phyloP scores from a whole-genome alignment of 1,284 basidiomycete species.

The Apiotrichum brassicae region DNA sequence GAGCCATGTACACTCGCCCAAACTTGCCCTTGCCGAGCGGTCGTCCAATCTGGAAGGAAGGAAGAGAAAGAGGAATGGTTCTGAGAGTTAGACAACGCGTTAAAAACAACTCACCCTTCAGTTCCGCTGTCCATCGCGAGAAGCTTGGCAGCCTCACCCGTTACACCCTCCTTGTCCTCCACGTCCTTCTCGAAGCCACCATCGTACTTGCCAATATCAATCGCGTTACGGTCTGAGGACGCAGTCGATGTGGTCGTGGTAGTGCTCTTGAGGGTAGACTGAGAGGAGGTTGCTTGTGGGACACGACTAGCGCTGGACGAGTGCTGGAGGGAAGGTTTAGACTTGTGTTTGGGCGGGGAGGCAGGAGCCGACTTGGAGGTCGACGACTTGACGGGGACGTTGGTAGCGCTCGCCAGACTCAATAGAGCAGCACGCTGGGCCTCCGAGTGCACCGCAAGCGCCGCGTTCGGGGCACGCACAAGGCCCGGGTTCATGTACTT shows the following conservation, averaged over 20 bases:
- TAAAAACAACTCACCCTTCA: conserved; percentile 50
- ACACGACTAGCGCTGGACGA: conserved; percentile 6
- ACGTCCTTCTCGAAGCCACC: conserved; percentile 76
- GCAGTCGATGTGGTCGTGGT: too few relatives aligned
- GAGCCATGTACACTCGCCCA: conserved; percentile 96
- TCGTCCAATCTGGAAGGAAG: conserved; percentile 87
- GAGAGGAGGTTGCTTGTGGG: conserved; percentile 7
- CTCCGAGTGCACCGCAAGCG: conserved; percentile 23
- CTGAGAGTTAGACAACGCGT: conserved; percentile 45
- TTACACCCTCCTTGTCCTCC: conserved; percentile 51
- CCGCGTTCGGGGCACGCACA: conserved; percentile 38
- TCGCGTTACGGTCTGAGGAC: not conserved
- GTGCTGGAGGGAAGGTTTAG: conserved; percentile 3
- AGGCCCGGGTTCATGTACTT: conserved; percentile 46
- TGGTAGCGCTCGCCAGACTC: conserved; percentile 33
- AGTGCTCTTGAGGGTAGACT: not conserved
- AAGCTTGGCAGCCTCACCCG: conserved; percentile 65
- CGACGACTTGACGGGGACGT: conserved; percentile 17
- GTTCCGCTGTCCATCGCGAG: conserved; percentile 71
- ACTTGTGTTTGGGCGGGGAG: not conserved
- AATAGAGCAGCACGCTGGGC: conserved; percentile 36
- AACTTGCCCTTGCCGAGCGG: conserved; percentile 98
- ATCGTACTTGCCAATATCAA: conserved; percentile 75
- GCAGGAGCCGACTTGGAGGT: not conserved
- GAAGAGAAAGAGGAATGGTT: conserved; percentile 52